phyloP scores from a whole-genome alignment of 2,329 filamentous ascomycete genomes.

The Ambrosiella beaveri region DNA sequence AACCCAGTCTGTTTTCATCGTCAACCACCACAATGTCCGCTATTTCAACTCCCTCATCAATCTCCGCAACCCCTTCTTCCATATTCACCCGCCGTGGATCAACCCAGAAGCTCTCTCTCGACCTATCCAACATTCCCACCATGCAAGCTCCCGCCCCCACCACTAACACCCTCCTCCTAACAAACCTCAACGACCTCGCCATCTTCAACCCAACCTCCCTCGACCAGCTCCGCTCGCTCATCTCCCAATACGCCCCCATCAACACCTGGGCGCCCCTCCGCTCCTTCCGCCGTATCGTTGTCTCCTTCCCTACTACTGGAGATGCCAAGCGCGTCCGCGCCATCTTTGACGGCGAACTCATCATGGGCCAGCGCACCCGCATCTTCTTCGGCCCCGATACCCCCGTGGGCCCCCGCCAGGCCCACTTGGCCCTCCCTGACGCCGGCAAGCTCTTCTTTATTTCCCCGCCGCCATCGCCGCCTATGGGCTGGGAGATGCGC shows the following conservation, averaged over 20 bases:
- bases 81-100: constrained; percentile 9
- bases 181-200: constrained; percentile 55
- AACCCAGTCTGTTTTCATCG: too few species aligned
- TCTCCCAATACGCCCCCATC: constrained; percentile 51
- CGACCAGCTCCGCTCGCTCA: constrained; percentile 53
- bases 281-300: constrained; percentile 65
- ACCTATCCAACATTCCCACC: constrained; percentile 55
- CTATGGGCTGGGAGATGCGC: constrained; percentile 51
- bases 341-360: constrained; percentile 54
- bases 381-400: constrained; percentile 53
- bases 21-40: background rate
- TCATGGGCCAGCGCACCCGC: constrained; percentile 52
- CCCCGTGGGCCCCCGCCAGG: constrained; percentile 34
- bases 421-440: constrained; percentile 48
- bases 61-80: background rate
- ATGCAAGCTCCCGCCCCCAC: constrained; percentile 54
- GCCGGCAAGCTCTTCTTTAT: constrained; percentile 59
- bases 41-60: background rate
- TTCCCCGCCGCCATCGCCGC: constrained; percentile 49
- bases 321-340: constrained; percentile 54
- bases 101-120: constrained; percentile 40
- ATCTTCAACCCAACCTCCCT: constrained; percentile 62
- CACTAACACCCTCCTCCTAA: constrained; percentile 72
- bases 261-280: constrained; percentile 67
- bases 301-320: constrained; percentile 56